Base-by-base conservation (phyloP, 495 filamentous ascomycete species). In the Xylaria bambusicola region DNA sequence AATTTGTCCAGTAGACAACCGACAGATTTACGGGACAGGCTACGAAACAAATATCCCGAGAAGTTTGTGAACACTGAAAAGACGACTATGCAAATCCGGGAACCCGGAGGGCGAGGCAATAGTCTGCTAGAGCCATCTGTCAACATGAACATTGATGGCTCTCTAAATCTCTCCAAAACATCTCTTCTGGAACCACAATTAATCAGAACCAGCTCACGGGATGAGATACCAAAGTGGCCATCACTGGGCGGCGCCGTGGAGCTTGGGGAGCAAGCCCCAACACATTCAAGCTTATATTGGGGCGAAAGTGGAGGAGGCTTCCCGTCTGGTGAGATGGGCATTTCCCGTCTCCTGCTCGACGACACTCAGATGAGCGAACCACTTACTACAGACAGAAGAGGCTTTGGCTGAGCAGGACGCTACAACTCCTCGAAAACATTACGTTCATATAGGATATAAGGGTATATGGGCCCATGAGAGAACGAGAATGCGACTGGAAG, bases 21-120 rank as follows among this genome's bases (percentile, higher is more conserved):
- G 2, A 92, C 89, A 5, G 91, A 97, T 66, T 75, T 97, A 12
- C 79, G 92, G 48, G 92, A 97, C 71, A 81, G 91, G 6, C 88
- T 95, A 52, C 82, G 92, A 18, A 92, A 89, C 58, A 88, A 87
- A 52, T 92, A 87, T 61, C 90, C 91, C 6, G 84, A 89, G 36
- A 73, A 77, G 42, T 81, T 78, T 60, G 63, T 68, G 18, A 57
- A 66, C 47, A 78, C 79, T 24, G 82, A 86, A 47, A 94, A 89
- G 66, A 80, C 79, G 17, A 67, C 69, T 15, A 67, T 75, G 26
- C 76, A 85, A 54, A 71, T 73, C 49, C 73, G 71, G 52, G 63
- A 75, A 29, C 58, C 64, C 10, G 52, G 60, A n/a, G 56, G 61
- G 20, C 63, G 66, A 51, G 44, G 58, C 62, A 71, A 62, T 52